These are phyloP conservation scores for Wickerhamomyces ciferrii DNA, from an alignment of 805 yeast genomes.

Conservation along the genomic window DNA sequence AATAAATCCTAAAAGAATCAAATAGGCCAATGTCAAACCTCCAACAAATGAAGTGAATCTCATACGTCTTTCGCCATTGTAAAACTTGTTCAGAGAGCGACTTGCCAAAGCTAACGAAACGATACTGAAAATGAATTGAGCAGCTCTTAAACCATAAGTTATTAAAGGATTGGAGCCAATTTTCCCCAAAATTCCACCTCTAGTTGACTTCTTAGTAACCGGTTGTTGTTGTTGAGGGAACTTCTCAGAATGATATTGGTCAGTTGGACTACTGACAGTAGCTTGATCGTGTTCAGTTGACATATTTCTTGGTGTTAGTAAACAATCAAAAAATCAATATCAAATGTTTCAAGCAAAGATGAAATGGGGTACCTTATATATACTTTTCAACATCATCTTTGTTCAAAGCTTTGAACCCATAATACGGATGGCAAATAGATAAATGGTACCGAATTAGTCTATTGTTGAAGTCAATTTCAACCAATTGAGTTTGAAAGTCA, in stretches of 20 bases:
- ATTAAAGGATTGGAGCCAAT: conserved; percentile 5
- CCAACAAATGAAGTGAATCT: conserved; percentile 27
- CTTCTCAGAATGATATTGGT: conserved; percentile 12
- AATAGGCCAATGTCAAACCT: conserved; percentile 23
- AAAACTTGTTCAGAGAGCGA: conserved; percentile 18
- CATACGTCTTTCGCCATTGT: conserved; percentile 22
- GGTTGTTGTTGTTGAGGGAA: background rate
- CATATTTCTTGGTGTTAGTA: background rate
- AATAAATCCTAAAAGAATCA: conserved; percentile 16
- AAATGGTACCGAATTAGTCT: background rate
- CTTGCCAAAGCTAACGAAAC: conserved; percentile 25
- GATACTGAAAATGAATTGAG: conserved; percentile 22
- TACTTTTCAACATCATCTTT: background rate
- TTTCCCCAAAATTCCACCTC: background rate
- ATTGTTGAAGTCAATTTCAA: background rate
- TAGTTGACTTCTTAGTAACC: background rate
- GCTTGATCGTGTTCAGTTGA: conserved; percentile 17
- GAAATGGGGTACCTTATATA: background rate
- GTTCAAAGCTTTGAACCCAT: background rate
- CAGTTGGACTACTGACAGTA: conserved; percentile 16
- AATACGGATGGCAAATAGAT: background rate
- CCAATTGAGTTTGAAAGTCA: background rate
- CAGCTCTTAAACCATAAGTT: conserved; percentile 12
- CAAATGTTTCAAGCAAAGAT: background rate
- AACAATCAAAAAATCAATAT: background rate